Evolutionary conservation across 768 basidiomycete genomes (phyloP), one percentile per base, ranked within the genome.

Genomic region (Austroboletus eburneus): DNA sequence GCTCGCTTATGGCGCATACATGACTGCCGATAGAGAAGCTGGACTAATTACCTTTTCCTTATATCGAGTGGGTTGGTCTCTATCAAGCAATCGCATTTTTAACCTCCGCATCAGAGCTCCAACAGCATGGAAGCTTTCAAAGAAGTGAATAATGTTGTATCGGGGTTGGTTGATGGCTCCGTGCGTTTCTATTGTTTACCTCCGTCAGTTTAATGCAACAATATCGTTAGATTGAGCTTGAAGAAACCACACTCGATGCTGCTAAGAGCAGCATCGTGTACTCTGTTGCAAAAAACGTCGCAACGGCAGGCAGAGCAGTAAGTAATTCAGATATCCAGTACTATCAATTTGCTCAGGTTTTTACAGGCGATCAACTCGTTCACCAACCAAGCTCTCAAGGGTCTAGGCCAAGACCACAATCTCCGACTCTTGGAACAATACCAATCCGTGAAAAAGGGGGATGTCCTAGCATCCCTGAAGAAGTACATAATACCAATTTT

Each of bases 221-320:
- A 32, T n/a, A n/a, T n/a, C n/a, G n/a, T 43, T 49, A 97, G 93
- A 80, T 95, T 55, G 74, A 77, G 33, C 70, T 99, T 9, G 87
- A 91, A 32, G 77, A 83, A 43, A 85, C 87, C 1, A 81, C 82
- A 9, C 69, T 98, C 30, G 93, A 97, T 55, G 87, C 90, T 1
- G 91, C 93, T 5, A 92, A 95, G 72, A 93, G 90, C 53, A 87
- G 82, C 39, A 85, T 96, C 52, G 93, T 96, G 4, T 97, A 83
- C 58, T 74, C 75, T 8, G 85, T 93, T 9, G 81, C 93, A 0
- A 81, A 81, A 59, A 74, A 77, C 37, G 87, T 95, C 18, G 85
- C 92, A 17, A 95, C 91, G 4, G 81, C 89, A 23, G 79, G 80
- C n/a, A 79, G 85, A 56, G 95, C 95, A 35, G 94, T 93, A 67